Percentiles rank a stretch among this genome's conserved stretches.
Conservation (phyloP, 306 rosid genomes). For the Fagus crenata region DNA sequence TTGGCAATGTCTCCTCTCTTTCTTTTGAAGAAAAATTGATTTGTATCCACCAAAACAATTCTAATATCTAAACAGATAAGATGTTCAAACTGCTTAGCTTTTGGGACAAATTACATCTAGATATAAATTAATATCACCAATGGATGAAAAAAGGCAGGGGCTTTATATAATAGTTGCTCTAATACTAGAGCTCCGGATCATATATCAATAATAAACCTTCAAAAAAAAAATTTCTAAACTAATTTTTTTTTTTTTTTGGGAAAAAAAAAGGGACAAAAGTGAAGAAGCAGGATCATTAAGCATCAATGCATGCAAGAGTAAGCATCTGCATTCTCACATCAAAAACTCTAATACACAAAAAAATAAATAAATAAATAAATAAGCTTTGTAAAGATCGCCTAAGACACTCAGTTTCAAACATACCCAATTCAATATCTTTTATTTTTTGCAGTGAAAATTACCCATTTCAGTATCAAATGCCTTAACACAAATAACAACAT, state of each 20-base stretch:
- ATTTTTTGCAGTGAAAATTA: background rate
- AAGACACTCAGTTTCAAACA: no score
- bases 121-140: background rate
- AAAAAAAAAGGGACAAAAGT: background rate
- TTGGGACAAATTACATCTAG: background rate
- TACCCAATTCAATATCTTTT: background rate
- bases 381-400: background rate
- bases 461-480: conserved; percentile 5
- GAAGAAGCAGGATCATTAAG: background rate
- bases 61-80: background rate
- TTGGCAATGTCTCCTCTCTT: no score
- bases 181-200: conserved; percentile 3
- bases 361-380: no score
- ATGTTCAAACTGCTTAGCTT: background rate
- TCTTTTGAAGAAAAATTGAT: background rate
- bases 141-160: background rate
- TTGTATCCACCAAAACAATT: background rate
- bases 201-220: background rate
- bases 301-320: conserved; percentile 1
- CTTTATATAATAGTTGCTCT: background rate
- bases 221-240: no score
- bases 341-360: background rate
- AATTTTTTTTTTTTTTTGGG: no score
- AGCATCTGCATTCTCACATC: background rate
- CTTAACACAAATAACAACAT: conserved; percentile 9